Evolutionary conservation across 2,329 filamentous ascomycete genomes (phyloP), one percentile per base, ranked within the genome.

Genomic region (Aspergillus neoniger): DNA sequence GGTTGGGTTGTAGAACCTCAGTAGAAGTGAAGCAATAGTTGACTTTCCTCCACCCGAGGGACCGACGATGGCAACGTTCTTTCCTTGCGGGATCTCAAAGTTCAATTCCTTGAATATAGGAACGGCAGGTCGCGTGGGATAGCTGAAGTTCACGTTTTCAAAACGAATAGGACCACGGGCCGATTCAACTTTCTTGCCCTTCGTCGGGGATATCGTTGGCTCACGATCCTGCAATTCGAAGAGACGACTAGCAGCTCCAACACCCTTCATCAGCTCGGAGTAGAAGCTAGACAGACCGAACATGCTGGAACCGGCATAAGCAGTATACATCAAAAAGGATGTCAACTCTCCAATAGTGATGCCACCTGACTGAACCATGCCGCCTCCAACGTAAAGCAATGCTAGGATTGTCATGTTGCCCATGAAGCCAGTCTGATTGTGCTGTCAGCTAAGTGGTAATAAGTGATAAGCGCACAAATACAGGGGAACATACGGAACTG

Each of bases 251-350:
- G 95, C 95, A 44, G 95, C 95, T 70, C 96, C 95, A 4, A 96
- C 94, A 44, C 96, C 96, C 77, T 99, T 99, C 95, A 99, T 99
- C 63, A 99, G 83, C 74, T 99, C 95, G 0, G 93, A 96, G 77
- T 97, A 99, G 79, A 99, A 99, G 59, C 91, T 92, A 4, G 92
- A 96, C 1, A 99, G 82, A 4, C 95, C 95, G 68, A 98, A 96
- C 65, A 99, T 85, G 77, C 91, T 96, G 52, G 91, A 95, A 17
- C 87, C 87, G 56, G 87, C 87, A 68, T 89, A 98, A 3, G 91
- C 94, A 3, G 93, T 96, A 77, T 98, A 99, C 94, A 99, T 98
- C 80, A 99, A 85, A 78, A 99, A 99, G 0, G 92, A 96, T 1
- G 95, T 96, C 47, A 99, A 80, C 66, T 99, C 94, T 68, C 95